Conservation (phyloP, 148 eudicot genomes). For the Rhododendron kiyosumense region DNA sequence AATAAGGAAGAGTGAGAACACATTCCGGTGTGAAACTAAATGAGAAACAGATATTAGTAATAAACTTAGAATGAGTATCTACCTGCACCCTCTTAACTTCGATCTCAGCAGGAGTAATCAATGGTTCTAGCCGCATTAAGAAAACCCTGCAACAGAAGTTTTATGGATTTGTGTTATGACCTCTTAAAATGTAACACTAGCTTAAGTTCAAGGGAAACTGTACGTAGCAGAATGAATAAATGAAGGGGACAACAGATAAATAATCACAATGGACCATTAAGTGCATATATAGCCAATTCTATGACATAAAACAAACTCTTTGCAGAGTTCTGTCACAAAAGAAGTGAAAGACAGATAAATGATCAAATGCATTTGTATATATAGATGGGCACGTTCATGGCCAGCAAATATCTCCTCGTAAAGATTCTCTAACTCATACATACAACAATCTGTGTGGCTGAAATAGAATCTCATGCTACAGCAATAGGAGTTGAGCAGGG, state of each 20-base stretch:
- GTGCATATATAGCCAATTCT: not conserved
- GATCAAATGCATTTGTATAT: not conserved
- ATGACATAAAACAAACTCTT: not conserved
- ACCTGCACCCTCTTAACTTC: conserved; percentile 51
- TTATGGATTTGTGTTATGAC: not conserved
- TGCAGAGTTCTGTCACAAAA: not conserved
- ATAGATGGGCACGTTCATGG: not conserved
- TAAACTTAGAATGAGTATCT: conserved; percentile 17
- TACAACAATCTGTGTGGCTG: not conserved
- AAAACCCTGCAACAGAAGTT: conserved; percentile 66
- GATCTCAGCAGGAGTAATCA: conserved; percentile 37
- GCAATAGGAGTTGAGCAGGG: not conserved
- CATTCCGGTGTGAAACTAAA: conserved; percentile 1
- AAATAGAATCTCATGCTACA: not conserved
- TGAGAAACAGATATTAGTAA: not conserved
- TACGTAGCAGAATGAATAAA: not conserved
- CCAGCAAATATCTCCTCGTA: not conserved
- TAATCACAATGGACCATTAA: not conserved
- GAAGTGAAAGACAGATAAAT: not conserved
- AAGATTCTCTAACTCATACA: not conserved
- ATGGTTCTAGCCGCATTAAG: conserved; percentile 48
- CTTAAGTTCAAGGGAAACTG: not conserved
- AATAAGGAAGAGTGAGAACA: conserved; percentile 1
- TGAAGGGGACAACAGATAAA: not conserved
- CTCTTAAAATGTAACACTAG: not conserved